Percentiles rank a stretch among this genome's conserved stretches.
phyloP scores from a whole-genome alignment of 805 yeast species.

The Clavispora asparagi region DNA sequence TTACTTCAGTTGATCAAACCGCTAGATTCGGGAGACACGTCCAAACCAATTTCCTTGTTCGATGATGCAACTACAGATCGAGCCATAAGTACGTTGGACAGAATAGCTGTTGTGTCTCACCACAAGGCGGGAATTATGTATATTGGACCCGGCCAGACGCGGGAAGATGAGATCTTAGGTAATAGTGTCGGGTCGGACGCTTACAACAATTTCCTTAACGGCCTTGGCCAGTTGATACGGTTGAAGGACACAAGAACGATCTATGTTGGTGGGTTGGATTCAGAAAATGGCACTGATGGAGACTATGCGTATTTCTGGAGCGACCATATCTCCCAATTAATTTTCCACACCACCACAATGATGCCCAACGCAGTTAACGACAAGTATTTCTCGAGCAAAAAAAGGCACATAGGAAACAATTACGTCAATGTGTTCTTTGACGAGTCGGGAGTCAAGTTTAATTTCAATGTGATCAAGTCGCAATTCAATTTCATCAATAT shows the following conservation, averaged over 20 bases:
- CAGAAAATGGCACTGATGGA: slow-evolving; percentile 66
- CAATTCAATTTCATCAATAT: slow-evolving; percentile 82
- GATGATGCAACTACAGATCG: slow-evolving; percentile 41
- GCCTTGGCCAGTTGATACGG: slow-evolving; percentile 56
- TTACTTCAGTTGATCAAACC: slow-evolving; percentile 49
- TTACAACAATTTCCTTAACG: slow-evolving; percentile 54
- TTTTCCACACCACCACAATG: slow-evolving; percentile 76
- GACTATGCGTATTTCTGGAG: slow-evolving; percentile 69
- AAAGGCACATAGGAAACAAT: slow-evolving; percentile 83
- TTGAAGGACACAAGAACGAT: slow-evolving; percentile 48
- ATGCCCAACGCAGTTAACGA: slow-evolving; percentile 59
- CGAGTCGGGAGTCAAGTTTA: slow-evolving; percentile 61
- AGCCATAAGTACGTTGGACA: slow-evolving; percentile 60
- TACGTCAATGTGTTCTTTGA: slow-evolving; percentile 78
- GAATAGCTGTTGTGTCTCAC: slow-evolving; percentile 72
- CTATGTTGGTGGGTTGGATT: slow-evolving; percentile 76
- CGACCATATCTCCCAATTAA: slow-evolving; percentile 63
- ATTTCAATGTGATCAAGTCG: slow-evolving; percentile 64
- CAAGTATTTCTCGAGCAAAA: slow-evolving; percentile 48
- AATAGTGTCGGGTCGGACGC: slow-evolving; percentile 60
- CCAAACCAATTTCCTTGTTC: slow-evolving; percentile 47
- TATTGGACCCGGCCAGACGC: slow-evolving; percentile 60
- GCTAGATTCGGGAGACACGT: slow-evolving; percentile 24
- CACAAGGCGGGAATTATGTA: slow-evolving; percentile 77
- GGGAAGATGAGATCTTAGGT: slow-evolving; percentile 58